Evolutionary conservation across 2,329 filamentous ascomycete genomes (phyloP), one percentile per base, ranked within the genome.

Genomic region (Zymoseptoria ardabiliae): DNA sequence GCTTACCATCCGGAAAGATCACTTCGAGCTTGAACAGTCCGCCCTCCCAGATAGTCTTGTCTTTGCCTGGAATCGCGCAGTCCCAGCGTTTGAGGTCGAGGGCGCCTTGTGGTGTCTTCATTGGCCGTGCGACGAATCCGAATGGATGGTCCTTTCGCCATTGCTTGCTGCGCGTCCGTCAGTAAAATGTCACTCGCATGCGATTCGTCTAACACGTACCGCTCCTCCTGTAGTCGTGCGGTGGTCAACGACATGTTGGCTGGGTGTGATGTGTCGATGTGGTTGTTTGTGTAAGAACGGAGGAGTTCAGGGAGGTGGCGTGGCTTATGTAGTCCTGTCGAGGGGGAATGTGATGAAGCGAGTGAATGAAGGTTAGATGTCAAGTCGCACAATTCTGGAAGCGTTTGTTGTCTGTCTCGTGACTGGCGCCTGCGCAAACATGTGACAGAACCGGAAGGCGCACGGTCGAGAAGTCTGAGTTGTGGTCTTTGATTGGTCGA

Each of bases 121-220:
- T 80, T 11, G 95, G 94, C 72, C 92, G 90, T 22, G 94, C 94
- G 75, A 89, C 96, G 79, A 99, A 99, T 62, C 94, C 94, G 71
- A 99, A 99, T 0, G 95, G 95, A 71, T 99, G 94, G 69, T 99
- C 93, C 72, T 87, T 87, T 66, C 94, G 87, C 94, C 94, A 99
- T 78, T 96, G 91, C 78, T 96, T 97, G 64, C 92, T 96, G 68
- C 50, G 53, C 10, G 23, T 19, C 11, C 41, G 59, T 67, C 30
- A 65, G 61, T 48, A 19, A 28, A 21, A 55, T 25, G 53, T 50
- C 2, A 48, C 65, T 45, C 13, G 54, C 41, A 5, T 54, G 6
- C 19, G 50, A 10, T 11, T 56, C 5, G 3, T 20, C 25, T 20
- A 22, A 4, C 25, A 76, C 83, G 66, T 81, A 92, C 90, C 91